phyloP scores from a whole-genome alignment of 768 basidiomycete genomes.

The Suillus plorans region DNA sequence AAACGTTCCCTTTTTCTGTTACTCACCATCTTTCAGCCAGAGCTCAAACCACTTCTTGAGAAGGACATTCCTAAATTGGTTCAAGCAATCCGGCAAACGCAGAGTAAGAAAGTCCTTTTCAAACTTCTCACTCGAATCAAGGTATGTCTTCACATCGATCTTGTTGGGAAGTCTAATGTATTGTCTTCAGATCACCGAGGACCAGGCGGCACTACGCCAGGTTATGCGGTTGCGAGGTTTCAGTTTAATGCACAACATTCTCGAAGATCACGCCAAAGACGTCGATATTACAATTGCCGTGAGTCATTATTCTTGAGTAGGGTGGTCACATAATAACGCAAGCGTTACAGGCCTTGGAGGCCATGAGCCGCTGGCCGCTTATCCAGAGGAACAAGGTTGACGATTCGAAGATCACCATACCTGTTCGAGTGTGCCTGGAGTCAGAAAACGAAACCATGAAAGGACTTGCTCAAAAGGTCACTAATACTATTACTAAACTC shows the following conservation, averaged over 20 bases:
- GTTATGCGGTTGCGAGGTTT: constrained; percentile 93
- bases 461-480: constrained; percentile 61
- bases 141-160: constrained; percentile 38
- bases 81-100: constrained; percentile 86
- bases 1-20: constrained; percentile 2
- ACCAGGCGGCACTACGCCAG: constrained; percentile 72
- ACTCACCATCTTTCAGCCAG: constrained; percentile 50
- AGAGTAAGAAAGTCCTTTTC: constrained; percentile 75
- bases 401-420: constrained; percentile 69
- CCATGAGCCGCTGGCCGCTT: constrained; percentile 78
- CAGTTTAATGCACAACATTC: constrained; percentile 84
- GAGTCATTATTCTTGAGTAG: constrained; percentile 25
- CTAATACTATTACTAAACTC: constrained; percentile 10
- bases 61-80: constrained; percentile 90
- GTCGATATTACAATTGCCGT: constrained; percentile 70
- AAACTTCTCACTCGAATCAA: constrained; percentile 86
- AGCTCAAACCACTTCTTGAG: constrained; percentile 68
- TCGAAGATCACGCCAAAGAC: constrained; percentile 76
- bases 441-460: constrained; percentile 59
- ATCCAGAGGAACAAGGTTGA: constrained; percentile 89
- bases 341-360: constrained; percentile 53
- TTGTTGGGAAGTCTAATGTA: not conserved
- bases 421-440: constrained; percentile 54
- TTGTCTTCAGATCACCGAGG: constrained; percentile 72
- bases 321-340: not conserved